Evolutionary conservation across 75 land plant genomes (phyloP).

Genomic region (Cupressus sempervirens): DNA sequence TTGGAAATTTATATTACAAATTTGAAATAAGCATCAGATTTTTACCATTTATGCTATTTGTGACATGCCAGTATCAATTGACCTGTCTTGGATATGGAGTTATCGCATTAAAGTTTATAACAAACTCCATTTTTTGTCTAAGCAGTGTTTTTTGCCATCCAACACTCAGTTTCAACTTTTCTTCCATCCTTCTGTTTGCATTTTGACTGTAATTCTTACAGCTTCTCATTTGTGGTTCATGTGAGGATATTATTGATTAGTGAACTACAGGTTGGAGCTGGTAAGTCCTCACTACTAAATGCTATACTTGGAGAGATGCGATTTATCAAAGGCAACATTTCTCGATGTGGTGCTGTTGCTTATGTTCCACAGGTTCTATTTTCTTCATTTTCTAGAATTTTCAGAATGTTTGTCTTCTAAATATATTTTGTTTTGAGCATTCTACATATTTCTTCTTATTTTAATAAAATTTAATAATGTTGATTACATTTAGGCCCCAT

Average conservation of each 20-base stretch:
- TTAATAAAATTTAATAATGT: not conserved
- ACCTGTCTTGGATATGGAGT: not conserved
- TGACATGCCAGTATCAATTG: not conserved
- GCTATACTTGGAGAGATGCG: conserved; percentile 76
- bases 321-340: conserved; percentile 22
- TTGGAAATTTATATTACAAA: not conserved
- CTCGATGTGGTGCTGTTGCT: conserved; percentile 41
- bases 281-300: conserved; percentile 78
- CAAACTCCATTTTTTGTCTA: not conserved
- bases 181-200: not conserved
- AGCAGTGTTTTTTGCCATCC: not conserved
- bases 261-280: conserved; percentile 66
- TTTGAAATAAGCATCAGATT: not conserved
- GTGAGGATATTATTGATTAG: conserved; percentile 1
- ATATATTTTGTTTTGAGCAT: not conserved
- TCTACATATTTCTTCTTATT: not conserved
- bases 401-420: not conserved
- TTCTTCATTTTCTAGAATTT: not conserved
- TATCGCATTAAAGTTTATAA: not conserved
- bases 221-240: not conserved
- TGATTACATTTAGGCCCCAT: conserved; percentile 60
- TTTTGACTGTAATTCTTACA: not conserved
- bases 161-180: not conserved
- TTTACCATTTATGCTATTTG: not conserved
- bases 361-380: conserved; percentile 73